These are phyloP conservation scores for Saccharomyces pastorianus DNA, from an alignment of 1,139 yeast genomes.

Conservation along the genomic window DNA sequence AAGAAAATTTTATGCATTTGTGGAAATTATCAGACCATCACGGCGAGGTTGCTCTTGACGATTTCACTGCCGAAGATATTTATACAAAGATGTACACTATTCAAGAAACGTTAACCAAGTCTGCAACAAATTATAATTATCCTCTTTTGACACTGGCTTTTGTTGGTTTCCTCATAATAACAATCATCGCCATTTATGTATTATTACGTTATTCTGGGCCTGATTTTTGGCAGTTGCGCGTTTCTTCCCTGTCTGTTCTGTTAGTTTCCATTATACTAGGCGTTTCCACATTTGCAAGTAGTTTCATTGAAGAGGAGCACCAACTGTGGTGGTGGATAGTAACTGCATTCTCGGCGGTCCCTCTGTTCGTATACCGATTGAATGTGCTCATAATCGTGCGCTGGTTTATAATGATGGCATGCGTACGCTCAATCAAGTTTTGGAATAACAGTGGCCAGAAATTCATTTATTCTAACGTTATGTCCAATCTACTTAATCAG, in stretches of 20 bases:
- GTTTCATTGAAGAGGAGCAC: slow-evolving; percentile 94
- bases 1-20: slow-evolving; percentile 60
- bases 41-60: slow-evolving; percentile 12
- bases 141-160: slow-evolving; percentile 45
- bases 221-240: slow-evolving; percentile 5
- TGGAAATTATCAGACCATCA: slow-evolving; percentile 23
- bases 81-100: slow-evolving; percentile 39
- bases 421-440: slow-evolving; percentile 59
- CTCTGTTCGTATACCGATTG: not conserved
- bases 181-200: slow-evolving; percentile 19
- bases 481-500: slow-evolving; percentile 32
- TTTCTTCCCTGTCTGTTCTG: slow-evolving; percentile 4
- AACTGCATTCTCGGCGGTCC: slow-evolving; percentile 11
- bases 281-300: slow-evolving; percentile 67
- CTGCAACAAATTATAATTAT: slow-evolving; percentile 71
- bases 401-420: slow-evolving; percentile 33
- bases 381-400: not conserved
- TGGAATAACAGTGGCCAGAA: slow-evolving; percentile 95
- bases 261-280: slow-evolving; percentile 28
- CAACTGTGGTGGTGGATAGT: slow-evolving; percentile 87
- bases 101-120: slow-evolving; percentile 50
- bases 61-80: slow-evolving; percentile 24
- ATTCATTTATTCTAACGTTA: slow-evolving; percentile 42
- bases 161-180: slow-evolving; percentile 30
- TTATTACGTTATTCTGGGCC: not conserved